Evolutionary conservation across 495 filamentous ascomycete genomes (phyloP).

Genomic region (Xylaria venustula): DNA sequence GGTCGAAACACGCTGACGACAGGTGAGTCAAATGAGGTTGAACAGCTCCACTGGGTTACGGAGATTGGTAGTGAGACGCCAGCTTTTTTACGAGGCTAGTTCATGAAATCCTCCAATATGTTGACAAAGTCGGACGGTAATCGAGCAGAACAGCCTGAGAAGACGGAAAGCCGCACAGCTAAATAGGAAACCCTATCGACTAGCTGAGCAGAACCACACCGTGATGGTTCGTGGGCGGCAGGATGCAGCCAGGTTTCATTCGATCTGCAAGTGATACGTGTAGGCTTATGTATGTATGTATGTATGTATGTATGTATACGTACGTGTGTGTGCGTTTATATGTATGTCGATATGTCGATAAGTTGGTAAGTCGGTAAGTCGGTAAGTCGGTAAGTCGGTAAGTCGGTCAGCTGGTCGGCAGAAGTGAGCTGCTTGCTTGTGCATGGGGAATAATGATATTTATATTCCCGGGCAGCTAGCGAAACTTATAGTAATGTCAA

Average conservation of each 20-base stretch:
- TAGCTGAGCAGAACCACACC: not conserved
- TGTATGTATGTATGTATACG: no score
- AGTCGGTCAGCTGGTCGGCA: not conserved
- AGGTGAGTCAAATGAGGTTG: not conserved
- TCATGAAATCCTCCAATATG: not conserved
- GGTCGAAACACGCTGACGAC: not conserved
- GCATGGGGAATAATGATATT: no score
- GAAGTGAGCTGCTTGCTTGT: no score
- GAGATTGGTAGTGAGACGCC: not conserved
- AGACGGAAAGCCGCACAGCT: not conserved
- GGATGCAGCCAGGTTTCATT: not conserved
- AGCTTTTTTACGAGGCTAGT: not conserved
- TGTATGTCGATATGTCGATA: no score
- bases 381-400: not conserved
- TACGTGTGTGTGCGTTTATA: no score
- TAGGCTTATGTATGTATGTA: not conserved
- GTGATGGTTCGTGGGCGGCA: constrained; percentile 6
- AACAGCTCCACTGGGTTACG: not conserved
- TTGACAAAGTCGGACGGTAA: not conserved
- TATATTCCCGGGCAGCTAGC: no score
- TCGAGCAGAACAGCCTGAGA: not conserved
- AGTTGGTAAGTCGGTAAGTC: not conserved
- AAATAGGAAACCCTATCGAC: not conserved
- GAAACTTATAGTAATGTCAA: no score
- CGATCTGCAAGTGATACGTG: not conserved